Evolutionary conservation across 164 flowering plant genomes (phyloP).

Genomic region (Piper longum): DNA sequence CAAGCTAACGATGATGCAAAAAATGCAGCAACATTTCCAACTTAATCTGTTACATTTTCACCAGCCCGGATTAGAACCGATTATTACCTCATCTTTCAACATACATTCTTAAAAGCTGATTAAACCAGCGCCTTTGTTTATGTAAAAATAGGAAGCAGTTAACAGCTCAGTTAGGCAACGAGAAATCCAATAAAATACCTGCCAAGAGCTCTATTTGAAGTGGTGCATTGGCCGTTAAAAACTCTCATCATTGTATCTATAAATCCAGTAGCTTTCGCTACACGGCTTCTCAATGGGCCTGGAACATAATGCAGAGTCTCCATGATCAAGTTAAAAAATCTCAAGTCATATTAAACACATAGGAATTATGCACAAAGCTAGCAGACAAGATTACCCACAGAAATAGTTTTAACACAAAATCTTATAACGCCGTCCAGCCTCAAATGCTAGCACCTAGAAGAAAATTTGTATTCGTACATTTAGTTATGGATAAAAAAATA

Average conservation of each 20-base stretch:
- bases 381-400: slow-evolving; percentile 49
- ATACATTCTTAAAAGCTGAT: too few species aligned
- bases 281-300: slow-evolving; percentile 91
- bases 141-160: too few species aligned
- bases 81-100: too few species aligned
- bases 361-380: background rate
- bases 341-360: background rate
- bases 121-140: too few species aligned
- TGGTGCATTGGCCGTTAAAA: slow-evolving; percentile 78
- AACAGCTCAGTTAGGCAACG: too few species aligned
- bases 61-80: too few species aligned
- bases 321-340: background rate
- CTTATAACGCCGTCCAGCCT: slow-evolving; percentile 78
- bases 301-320: background rate
- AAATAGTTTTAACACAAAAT: slow-evolving; percentile 80
- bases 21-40: slow-evolving; percentile 58
- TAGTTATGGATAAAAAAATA: background rate
- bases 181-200: slow-evolving; percentile 21
- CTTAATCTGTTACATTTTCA: too few species aligned
- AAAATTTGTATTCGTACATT: background rate
- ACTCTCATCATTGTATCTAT: slow-evolving; percentile 83
- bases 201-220: slow-evolving; percentile 74
- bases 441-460: slow-evolving; percentile 87
- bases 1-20: slow-evolving; percentile 69
- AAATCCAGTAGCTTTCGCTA: slow-evolving; percentile 91